phyloP scores from a whole-genome alignment of 73 alveolate genomes.

The Urostyla sp. region DNA sequence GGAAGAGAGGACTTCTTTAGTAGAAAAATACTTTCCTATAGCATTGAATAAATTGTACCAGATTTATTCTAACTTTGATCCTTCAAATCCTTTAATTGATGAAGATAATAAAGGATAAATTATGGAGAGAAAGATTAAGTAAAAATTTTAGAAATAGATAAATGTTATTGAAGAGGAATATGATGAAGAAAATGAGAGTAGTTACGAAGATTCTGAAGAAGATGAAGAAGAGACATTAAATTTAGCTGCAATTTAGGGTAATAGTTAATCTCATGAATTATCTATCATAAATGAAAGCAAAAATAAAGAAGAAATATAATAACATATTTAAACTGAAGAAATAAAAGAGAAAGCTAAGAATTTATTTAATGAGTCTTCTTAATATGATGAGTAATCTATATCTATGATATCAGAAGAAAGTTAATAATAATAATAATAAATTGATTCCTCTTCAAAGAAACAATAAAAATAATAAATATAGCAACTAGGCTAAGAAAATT shows the following conservation, averaged over 20 bases:
- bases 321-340: no score
- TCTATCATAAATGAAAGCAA: no score
- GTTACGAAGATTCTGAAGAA: conserved; percentile 47
- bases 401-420: no score
- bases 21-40: conserved; percentile 63
- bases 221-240: background rate
- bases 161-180: conserved; percentile 46
- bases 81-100: conserved; percentile 2
- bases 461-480: background rate
- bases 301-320: no score
- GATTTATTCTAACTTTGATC: conserved; percentile 1
- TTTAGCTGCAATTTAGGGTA: background rate
- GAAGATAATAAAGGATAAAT: conserved; percentile 60
- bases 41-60: conserved; percentile 58
- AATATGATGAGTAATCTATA: no score
- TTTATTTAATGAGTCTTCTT: no score
- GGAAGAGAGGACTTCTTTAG: conserved; percentile 46
- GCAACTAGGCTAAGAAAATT: background rate
- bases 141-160: conserved; percentile 35
- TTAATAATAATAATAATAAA: no score
- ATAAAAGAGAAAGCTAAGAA: no score
- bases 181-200: conserved; percentile 25
- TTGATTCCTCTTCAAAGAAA: no score
- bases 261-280: background rate
- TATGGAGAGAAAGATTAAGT: conserved; percentile 19